Base-by-base conservation (phyloP, 73 alveolate genomes). In the Stentor roeselii region DNA sequence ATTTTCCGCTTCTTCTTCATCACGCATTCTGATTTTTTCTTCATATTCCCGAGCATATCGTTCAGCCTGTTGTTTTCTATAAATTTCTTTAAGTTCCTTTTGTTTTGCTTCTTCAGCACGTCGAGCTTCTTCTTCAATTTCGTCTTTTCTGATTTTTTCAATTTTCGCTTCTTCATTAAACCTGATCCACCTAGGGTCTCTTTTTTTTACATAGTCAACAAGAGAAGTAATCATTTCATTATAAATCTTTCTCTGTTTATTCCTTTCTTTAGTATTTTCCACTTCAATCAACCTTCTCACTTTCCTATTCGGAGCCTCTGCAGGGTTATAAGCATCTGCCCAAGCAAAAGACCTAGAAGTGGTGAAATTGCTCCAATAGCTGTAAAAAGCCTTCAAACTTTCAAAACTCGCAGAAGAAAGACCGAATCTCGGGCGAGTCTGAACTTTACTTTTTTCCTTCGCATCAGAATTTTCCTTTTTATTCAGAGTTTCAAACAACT, bases 231-330 rank as follows among this genome's bases (percentile, higher is more conserved):
- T 91, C 2, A 87, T 77, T 32, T 93, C 95, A 31, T 85, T 60
- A 78, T 87, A 95, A 74, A 86, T 89, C 61, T 89, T 91, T 86
- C 89, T 93, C 86, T 95, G 95, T 59, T 90, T 92, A 60, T 61
- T 40, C 40, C 99, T 88, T 84, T 93, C 99, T 42, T 92, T 93
- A 61, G 82, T 77, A 78, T 95, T 95, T 59, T 95, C 99, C 3
- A 75, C 86, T 40, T 90, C 95, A 31, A 95, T 95, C 14, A 87
- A 50, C 39, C 99, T 82, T 88, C 90, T 93, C 3, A 93, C 92
- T 76, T 93, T 75, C 37, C 97, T 59, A 83, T 91, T 90, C 15
- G 95, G 96, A 32, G 99, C 99, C 39, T 93, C 88, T 4, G 84
- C 83, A 6, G 97, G 93, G 59, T 95, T 90, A 61, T 92, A 95